A percentile compares a stretch with the other conserved stretches of the same genome.
These are phyloP conservation scores for Chaetomium fimeti DNA, from an alignment of 495 filamentous ascomycete species.

Conservation along the genomic window DNA sequence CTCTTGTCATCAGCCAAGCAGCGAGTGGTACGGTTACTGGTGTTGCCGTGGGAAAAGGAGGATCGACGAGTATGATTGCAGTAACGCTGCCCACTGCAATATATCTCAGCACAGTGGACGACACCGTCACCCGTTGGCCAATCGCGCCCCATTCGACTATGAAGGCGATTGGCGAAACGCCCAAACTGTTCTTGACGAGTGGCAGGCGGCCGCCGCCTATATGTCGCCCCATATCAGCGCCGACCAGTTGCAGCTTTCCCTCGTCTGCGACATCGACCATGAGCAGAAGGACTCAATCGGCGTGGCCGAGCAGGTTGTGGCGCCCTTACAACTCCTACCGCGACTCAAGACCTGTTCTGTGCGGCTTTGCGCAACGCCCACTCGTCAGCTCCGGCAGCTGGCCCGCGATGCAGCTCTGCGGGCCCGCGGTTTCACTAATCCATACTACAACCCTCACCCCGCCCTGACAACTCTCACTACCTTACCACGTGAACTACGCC, in stretches of 20 bases:
- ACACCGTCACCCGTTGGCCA: neutral
- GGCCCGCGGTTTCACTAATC: neutral
- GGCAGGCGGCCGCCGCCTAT: conserved; percentile 6
- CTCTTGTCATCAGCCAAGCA: neutral
- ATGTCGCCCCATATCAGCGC: conserved; percentile 8
- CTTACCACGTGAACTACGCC: conserved; percentile 8
- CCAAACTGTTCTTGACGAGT: conserved; percentile 16
- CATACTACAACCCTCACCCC: neutral
- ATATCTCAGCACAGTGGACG: neutral
- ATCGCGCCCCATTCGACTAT: neutral
- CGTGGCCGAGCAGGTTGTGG: neutral
- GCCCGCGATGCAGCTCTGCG: neutral
- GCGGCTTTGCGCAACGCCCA: neutral
- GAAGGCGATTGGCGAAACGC: neutral
- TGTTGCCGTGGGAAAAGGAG: neutral
- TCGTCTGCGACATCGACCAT: conserved; percentile 8
- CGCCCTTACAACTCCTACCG: neutral
- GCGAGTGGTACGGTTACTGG: neutral
- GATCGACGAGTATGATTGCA: neutral
- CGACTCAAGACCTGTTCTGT: neutral
- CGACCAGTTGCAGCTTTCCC: neutral
- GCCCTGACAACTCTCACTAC: neutral
- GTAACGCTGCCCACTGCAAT: neutral
- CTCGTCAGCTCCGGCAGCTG: neutral
- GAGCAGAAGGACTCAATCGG: neutral